Evolutionary conservation across 345 rosid genomes (phyloP).

Genomic region (Litchi chinensis): DNA sequence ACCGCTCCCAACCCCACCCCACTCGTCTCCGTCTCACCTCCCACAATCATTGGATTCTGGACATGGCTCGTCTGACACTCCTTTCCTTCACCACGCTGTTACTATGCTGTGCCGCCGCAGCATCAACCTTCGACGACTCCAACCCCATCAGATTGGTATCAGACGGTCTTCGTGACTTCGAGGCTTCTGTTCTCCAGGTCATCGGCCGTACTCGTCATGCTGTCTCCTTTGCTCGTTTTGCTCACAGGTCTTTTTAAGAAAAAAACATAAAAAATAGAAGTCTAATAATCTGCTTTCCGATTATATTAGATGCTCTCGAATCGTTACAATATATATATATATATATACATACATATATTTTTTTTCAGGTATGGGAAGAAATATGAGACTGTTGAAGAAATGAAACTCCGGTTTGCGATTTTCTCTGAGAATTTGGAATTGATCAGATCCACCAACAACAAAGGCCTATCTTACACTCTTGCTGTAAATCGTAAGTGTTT

Average conservation of each 20-base stretch:
- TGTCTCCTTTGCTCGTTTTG: slow-evolving; percentile 76
- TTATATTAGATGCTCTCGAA: neutral
- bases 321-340: no score
- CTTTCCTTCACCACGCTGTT: slow-evolving; percentile 38
- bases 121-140: slow-evolving; percentile 56
- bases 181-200: slow-evolving; percentile 51
- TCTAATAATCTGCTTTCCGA: neutral
- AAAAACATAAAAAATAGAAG: no score
- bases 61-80: slow-evolving; percentile 43
- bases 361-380: slow-evolving; percentile 64
- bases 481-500: slow-evolving; percentile 66
- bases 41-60: neutral
- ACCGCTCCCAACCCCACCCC: neutral
- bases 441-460: slow-evolving; percentile 73
- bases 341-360: no score
- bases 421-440: slow-evolving; percentile 75
- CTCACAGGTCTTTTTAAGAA: slow-evolving; percentile 45
- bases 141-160: slow-evolving; percentile 70
- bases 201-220: slow-evolving; percentile 63
- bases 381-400: slow-evolving; percentile 71
- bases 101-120: slow-evolving; percentile 39
- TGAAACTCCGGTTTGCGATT: slow-evolving; percentile 66
- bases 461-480: slow-evolving; percentile 66
- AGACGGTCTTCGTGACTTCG: slow-evolving; percentile 60
- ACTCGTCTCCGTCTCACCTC: neutral